Percentiles rank a stretch among this genome's conserved stretches.
phyloP scores from a whole-genome alignment of 306 rosid species.

The Glycine soja region DNA sequence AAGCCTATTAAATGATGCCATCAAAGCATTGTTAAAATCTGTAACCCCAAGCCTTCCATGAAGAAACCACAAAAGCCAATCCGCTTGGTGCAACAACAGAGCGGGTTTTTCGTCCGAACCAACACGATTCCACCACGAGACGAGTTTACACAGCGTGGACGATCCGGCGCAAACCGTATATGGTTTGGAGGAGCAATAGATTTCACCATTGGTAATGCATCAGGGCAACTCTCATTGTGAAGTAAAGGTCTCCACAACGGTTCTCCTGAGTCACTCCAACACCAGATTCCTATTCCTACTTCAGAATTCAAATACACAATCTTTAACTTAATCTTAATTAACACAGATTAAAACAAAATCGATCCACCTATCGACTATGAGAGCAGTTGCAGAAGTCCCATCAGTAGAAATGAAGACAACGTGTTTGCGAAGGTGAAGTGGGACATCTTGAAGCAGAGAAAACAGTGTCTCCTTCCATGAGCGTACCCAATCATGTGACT shows the following conservation, averaged over 20 bases:
- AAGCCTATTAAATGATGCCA: conserved; percentile 54
- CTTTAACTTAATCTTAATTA: conserved; percentile 2
- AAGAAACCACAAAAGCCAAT: conserved; percentile 95
- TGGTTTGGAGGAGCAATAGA: conserved; percentile 91
- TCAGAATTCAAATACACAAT: conserved; percentile 45
- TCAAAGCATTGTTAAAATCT: conserved; percentile 90
- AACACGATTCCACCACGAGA: conserved; percentile 79
- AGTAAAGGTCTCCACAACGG: conserved; percentile 78
- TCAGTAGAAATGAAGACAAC: conserved; percentile 81
- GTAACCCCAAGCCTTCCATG: conserved; percentile 90
- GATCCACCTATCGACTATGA: conserved; percentile 78
- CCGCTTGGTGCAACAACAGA: conserved; percentile 88
- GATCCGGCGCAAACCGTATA: conserved; percentile 86
- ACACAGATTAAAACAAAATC: conserved; percentile 2
- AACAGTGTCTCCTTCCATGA: conserved; percentile 88
- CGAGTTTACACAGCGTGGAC: conserved; percentile 88
- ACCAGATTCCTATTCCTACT: conserved; percentile 47
- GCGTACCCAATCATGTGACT: conserved; percentile 68
- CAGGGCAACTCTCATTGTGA: conserved; percentile 81
- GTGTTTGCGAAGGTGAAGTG: conserved; percentile 59
- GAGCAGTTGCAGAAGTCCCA: conserved; percentile 95
- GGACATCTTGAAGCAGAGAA: conserved; percentile 75
- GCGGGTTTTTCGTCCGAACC: conserved; percentile 62
- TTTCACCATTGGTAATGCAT: conserved; percentile 77
- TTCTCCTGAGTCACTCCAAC: conserved; percentile 77